These are phyloP conservation scores for Pseudocercospora vitis DNA, from an alignment of 2,329 filamentous ascomycete species.

Conservation along the genomic window DNA sequence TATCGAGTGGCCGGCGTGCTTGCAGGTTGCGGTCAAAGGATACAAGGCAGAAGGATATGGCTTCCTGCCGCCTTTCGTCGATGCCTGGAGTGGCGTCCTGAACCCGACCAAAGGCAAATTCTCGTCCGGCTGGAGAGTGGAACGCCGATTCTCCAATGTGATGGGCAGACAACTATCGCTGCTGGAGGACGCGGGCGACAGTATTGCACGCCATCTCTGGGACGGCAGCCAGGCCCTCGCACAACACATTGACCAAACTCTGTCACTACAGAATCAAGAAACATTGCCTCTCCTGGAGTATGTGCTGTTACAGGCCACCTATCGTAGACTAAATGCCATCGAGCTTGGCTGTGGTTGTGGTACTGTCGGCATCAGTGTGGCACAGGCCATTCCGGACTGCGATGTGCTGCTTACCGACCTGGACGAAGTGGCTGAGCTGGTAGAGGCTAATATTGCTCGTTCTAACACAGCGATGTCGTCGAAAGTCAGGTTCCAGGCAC, in stretches of 20 bases:
- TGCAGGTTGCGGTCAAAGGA: slow-evolving; percentile 44
- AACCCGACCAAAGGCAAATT: slow-evolving; percentile 40
- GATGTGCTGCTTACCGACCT: slow-evolving; percentile 65
- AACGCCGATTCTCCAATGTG: slow-evolving; percentile 54
- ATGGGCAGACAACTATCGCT: slow-evolving; percentile 49
- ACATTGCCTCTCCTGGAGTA: slow-evolving; percentile 41
- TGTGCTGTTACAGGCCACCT: slow-evolving; percentile 41
- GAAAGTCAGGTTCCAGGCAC: slow-evolving; percentile 49
- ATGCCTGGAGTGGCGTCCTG: slow-evolving; percentile 56
- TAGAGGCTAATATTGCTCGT: slow-evolving; percentile 55
- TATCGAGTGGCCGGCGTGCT: slow-evolving; percentile 41
- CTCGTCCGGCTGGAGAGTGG: slow-evolving; percentile 54
- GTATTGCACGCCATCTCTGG: slow-evolving; percentile 72
- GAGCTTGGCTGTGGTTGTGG: slow-evolving; percentile 70
- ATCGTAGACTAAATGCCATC: slow-evolving; percentile 52
- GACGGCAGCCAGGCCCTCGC: slow-evolving; percentile 62
- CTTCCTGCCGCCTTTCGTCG: slow-evolving; percentile 49
- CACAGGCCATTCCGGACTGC: slow-evolving; percentile 53
- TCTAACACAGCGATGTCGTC: slow-evolving; percentile 48
- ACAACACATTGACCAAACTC: slow-evolving; percentile 51
- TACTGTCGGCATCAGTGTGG: slow-evolving; percentile 65
- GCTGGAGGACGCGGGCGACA: slow-evolving; percentile 71
- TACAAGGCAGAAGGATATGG: slow-evolving; percentile 33
- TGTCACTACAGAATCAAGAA: slow-evolving; percentile 36
- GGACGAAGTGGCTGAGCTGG: slow-evolving; percentile 62